These are phyloP conservation scores for Candida endomychidarum DNA, from an alignment of 805 yeast genomes.

Conservation along the genomic window DNA sequence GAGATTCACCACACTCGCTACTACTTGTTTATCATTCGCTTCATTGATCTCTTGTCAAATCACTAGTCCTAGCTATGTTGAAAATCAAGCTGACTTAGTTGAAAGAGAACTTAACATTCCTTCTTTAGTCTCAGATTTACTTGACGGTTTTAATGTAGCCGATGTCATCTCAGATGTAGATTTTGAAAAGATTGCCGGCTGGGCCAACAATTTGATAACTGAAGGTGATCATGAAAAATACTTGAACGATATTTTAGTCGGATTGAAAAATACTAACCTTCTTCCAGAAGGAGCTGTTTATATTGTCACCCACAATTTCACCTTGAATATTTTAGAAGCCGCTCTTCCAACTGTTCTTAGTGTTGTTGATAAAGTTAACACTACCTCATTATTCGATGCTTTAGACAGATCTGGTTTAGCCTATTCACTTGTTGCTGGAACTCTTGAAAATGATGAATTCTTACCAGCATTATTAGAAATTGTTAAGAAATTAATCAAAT, in stretches of 20 bases:
- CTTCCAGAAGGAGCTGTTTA: constrained; percentile 24
- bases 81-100: constrained; percentile 13
- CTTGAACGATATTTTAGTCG: constrained; percentile 24
- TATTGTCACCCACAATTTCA: constrained; percentile 24
- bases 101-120: constrained; percentile 19
- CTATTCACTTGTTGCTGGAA: constrained; percentile 25
- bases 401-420: constrained; percentile 31
- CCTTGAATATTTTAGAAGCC: constrained; percentile 19
- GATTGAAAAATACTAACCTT: constrained; percentile 23
- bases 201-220: constrained; percentile 24
- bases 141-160: constrained; percentile 21
- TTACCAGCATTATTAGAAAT: constrained; percentile 25
- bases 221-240: constrained; percentile 20
- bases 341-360: constrained; percentile 19
- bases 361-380: constrained; percentile 19
- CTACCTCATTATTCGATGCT: constrained; percentile 28
- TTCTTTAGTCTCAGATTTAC: constrained; percentile 15
- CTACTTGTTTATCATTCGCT: constrained; percentile 14
- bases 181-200: constrained; percentile 30
- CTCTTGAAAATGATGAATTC: constrained; percentile 21
- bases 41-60: constrained; percentile 12
- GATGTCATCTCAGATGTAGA: constrained; percentile 14
- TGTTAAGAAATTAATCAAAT: constrained; percentile 19
- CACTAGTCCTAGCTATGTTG: constrained; percentile 10
- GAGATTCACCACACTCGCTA: constrained; percentile 18